Conservation (phyloP, 768 basidiomycete genomes). For the Hypholoma fasciculare region DNA sequence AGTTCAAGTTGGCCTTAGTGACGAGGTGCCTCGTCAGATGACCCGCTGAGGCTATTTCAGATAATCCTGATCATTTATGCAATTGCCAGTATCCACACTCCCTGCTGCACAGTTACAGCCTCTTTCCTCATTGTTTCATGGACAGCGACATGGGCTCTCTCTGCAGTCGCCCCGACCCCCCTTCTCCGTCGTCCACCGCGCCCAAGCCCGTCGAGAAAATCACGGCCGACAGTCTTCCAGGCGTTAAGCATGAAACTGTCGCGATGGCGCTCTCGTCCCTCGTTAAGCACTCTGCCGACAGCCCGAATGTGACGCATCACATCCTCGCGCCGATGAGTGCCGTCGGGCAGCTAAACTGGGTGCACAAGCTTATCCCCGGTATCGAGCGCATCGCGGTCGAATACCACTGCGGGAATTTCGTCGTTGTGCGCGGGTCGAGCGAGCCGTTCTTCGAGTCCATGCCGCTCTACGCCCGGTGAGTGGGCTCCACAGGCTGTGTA, state of each 20-base stretch:
- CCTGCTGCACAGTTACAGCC: not conserved
- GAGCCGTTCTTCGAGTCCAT: conserved; percentile 70
- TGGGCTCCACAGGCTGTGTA: not conserved
- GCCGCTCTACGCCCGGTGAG: conserved; percentile 63
- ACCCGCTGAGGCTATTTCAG: not conserved
- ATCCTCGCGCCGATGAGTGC: conserved; percentile 32
- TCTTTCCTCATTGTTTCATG: not conserved
- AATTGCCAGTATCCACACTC: not conserved
- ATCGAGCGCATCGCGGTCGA: conserved; percentile 51
- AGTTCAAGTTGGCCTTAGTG: not conserved
- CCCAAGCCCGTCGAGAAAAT: conserved; percentile 24
- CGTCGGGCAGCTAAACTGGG: conserved; percentile 32
- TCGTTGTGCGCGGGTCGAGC: conserved; percentile 44
- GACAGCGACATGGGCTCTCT: not conserved
- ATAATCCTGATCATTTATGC: no score
- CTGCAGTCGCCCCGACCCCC: not conserved
- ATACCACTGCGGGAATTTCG: conserved; percentile 63
- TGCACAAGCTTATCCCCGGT: conserved; percentile 53
- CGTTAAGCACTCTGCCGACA: conserved; percentile 34
- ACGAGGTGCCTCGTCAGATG: not conserved
- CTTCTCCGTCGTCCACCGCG: conserved; percentile 10
- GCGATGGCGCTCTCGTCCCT: conserved; percentile 33
- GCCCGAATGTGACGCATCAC: conserved; percentile 25
- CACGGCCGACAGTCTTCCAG: conserved; percentile 36
- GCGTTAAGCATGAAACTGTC: conserved; percentile 29